These are phyloP conservation scores for Avena atlantica DNA, from an alignment of 176 grass and related monocot species.

Conservation along the genomic window DNA sequence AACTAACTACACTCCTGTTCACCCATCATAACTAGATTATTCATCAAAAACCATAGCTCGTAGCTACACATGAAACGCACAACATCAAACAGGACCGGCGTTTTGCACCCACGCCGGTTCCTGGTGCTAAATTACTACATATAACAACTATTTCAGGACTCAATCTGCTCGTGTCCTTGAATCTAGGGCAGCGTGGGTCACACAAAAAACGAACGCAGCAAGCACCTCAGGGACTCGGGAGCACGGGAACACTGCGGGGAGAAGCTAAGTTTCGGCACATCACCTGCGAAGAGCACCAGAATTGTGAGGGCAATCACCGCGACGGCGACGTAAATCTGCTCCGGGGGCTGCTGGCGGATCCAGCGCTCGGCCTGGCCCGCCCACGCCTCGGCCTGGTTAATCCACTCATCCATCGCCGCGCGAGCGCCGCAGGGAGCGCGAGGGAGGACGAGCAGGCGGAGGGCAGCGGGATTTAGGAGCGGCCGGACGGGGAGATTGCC, in stretches of 20 bases:
- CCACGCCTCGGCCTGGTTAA: constrained; percentile 54
- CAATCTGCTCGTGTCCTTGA: background rate
- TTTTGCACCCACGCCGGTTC: background rate
- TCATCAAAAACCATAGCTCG: background rate
- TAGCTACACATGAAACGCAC: background rate
- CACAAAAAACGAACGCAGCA: background rate
- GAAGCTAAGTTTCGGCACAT: background rate
- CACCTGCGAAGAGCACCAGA: constrained; percentile 60
- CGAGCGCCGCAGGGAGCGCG: background rate
- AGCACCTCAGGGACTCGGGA: background rate
- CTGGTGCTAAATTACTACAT: background rate
- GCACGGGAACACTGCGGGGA: background rate
- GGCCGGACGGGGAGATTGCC: background rate
- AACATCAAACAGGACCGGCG: background rate
- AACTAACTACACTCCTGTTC: background rate
- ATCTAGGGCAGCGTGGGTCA: background rate
- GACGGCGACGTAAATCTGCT: constrained; percentile 80
- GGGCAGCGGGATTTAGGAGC: background rate
- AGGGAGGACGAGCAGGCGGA: background rate
- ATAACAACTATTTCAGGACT: background rate
- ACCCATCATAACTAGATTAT: background rate
- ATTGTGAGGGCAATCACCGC: constrained; percentile 65
- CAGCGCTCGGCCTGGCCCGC: constrained; percentile 63
- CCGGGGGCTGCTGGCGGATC: constrained; percentile 73
- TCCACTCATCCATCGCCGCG: constrained; percentile 61